Base-by-base conservation (phyloP, 2,329 filamentous ascomycete species). In the Tolypocladium nubicola region DNA sequence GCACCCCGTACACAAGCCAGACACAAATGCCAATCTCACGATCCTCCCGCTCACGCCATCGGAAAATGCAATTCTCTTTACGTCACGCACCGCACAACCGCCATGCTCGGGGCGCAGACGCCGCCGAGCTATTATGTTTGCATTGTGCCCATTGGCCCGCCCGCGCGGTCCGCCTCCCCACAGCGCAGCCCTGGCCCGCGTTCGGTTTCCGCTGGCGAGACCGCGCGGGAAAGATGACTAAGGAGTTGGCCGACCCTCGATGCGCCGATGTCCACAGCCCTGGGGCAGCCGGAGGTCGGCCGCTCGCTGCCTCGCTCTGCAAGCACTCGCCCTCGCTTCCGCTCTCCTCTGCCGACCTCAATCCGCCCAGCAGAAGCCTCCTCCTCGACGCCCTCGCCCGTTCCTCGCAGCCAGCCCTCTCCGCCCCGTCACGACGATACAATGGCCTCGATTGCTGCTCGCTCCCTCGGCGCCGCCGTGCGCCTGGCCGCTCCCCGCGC, bases 401-500 rank as follows among this genome's bases (percentile, higher is more conserved):
- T 11, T 8, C 47, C 47, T 37, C 26, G 16, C 33, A 35, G 26
- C 11, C 47, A 13, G 9, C 26, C 47, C 9, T 33, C 47, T 10
- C 58, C 59, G 26, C 30, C n/a, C 26, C 47, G 30, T 52, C 30
- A 21, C 47, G 30, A n/a, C 11, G 35, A 59, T 67, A 73, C 67
- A 72, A 84, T 84, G 82, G 81, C 83, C 63, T 85, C 83, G 74
- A 80, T 86, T 73, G 77, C 53, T 82, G 62, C 74, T 77, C 71
- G 73, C 74, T 54, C 53, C 56, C 61, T 75, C 75, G 60, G 75
- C 79, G 54, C 52, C 11, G 54, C 43, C 45, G 16, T 78, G 59
- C 68, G 67, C 59, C 52, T 70, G 30, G 62, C 58, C 52, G 52
- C 64, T 66, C 76, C 65, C 67, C 75, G 66, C 64, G 74, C 72